Evolutionary conservation across 257 asterid genomes (phyloP), one percentile per base, ranked within the genome.

Genomic region (Scutellaria galericulata): DNA sequence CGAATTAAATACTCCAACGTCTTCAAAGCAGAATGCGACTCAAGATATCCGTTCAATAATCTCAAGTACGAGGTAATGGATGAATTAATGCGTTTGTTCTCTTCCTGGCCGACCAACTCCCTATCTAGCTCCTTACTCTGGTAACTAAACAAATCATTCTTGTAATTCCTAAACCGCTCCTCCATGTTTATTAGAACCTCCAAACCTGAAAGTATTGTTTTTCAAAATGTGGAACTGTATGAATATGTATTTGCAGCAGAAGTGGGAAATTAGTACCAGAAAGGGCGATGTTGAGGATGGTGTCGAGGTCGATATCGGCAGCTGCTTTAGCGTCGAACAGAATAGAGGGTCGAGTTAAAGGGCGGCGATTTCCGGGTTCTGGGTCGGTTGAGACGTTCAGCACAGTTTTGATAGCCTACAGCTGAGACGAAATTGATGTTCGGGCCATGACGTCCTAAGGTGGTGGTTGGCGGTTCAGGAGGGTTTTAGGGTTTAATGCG

Each of bases 1-100:
- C 99, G 98, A 66, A 94, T 83, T 68, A 94, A 83, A 79, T 84
- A 94, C 86, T 94, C 99, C 51, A 94, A 71, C 5, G 99, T 87
- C 84, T 81, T 88, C 76, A 78, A 55, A 11, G 97, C 92, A 2
- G 97, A 82, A 66, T 76, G 70, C n/a, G 76, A 76, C 74, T 84
- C 86, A 1, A 94, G 83, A 78, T 82, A 79, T 11, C 95, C 99
- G 0, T 97, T 84, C 47, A 91, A 58, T n/a, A 91, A 76, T 78
- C 85, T 84, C 70, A 94, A 80, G 78, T 83, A 94, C 52, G 93
- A 88, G 78, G 70, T 40, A 71, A 94, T 75, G 0, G 93, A 78
- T n/a, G 77, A 79, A 81, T 83, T 77, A 65, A 94, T 88, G 73
- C 81, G 78, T 15, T 75, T 87, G 79, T 94, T 94, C 73, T 91